Evolutionary conservation across 768 basidiomycete genomes (phyloP).

Genomic region (Suillus luteus): DNA sequence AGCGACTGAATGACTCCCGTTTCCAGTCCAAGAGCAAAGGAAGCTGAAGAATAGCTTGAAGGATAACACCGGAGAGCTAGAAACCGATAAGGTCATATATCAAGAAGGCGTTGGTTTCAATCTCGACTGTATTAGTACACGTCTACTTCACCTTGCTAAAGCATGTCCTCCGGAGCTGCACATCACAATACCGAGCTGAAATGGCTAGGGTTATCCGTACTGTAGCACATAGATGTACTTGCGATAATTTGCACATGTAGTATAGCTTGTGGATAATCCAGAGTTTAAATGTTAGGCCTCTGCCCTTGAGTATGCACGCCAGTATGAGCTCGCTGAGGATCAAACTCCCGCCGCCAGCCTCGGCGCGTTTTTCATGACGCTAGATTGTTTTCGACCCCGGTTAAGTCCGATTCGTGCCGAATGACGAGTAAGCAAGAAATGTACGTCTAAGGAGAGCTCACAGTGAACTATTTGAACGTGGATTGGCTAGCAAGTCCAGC

Average conservation of each 20-base stretch:
- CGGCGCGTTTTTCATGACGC: neutral
- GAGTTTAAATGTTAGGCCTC: neutral
- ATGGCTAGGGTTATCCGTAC: neutral
- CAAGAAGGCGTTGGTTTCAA: slow-evolving; percentile 3
- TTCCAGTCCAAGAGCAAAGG: slow-evolving; percentile 5
- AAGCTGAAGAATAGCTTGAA: slow-evolving; percentile 1
- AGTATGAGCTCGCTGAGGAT: neutral
- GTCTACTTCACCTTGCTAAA: slow-evolving; percentile 1
- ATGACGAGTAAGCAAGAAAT: neutral
- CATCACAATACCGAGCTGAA: neutral
- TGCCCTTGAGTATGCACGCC: neutral
- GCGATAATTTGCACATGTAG: neutral
- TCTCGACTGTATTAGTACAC: neutral
- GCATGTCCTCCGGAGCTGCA: neutral
- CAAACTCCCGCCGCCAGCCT: neutral
- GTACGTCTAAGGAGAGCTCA: neutral
- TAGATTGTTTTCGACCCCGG: neutral
- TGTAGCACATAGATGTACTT: neutral
- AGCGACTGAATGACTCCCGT: neutral
- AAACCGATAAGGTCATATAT: slow-evolving; percentile 4
- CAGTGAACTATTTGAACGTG: neutral
- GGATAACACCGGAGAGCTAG: neutral
- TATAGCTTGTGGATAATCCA: neutral
- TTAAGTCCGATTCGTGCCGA: neutral
- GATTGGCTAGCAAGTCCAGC: neutral